Percentiles rank a stretch among this genome's conserved stretches.
Evolutionary conservation across 257 asterid genomes (phyloP).

Genomic region (Ilex aquifolium): DNA sequence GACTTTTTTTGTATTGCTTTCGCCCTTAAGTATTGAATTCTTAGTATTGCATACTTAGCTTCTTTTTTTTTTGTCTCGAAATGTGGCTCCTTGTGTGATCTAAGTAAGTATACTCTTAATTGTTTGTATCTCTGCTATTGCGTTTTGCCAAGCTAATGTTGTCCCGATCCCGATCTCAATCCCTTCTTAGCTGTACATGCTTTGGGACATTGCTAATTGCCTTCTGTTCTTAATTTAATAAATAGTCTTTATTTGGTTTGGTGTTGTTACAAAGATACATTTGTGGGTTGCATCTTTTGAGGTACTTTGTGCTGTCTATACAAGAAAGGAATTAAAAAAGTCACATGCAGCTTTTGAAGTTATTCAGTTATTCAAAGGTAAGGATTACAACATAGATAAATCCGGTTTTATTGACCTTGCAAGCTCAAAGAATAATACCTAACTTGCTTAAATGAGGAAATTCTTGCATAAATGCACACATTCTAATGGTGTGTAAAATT

Average conservation of each 20-base stretch:
- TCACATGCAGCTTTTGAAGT: background rate
- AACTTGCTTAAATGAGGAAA: background rate
- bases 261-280: background rate
- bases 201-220: background rate
- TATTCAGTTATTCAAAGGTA: background rate
- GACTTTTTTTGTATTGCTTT: too few relatives aligned
- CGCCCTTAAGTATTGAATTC: too few relatives aligned
- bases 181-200: background rate
- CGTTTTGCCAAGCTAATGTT: background rate
- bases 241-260: background rate
- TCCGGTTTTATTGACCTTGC: background rate
- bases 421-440: background rate
- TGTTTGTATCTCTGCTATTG: too few relatives aligned
- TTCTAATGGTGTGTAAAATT: background rate
- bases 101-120: too few relatives aligned
- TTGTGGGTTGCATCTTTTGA: background rate
- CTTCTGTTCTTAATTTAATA: background rate
- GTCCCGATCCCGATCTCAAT: background rate
- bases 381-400: background rate
- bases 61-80: too few relatives aligned
- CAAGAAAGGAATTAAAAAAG: background rate
- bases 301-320: background rate
- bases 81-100: too few relatives aligned
- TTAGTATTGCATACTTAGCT: too few relatives aligned
- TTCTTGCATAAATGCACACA: background rate